These are phyloP conservation scores for Lepidium didymum DNA, from an alignment of 345 rosid species.

Conservation along the genomic window DNA sequence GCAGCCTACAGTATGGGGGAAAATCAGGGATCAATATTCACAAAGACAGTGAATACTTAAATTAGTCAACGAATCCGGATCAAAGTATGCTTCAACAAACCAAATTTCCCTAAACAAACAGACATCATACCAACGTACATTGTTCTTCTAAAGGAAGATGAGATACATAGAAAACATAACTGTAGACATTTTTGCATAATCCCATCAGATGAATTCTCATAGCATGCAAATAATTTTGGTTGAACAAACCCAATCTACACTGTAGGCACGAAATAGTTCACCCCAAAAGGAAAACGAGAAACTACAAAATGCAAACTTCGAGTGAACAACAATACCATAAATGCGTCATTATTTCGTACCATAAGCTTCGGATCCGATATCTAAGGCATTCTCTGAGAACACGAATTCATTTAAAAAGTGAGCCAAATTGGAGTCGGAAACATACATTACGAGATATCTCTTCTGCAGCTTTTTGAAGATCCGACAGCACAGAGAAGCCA, in stretches of 20 bases:
- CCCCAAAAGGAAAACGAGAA: not conserved
- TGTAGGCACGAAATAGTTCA: not conserved
- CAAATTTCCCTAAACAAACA: too few species aligned
- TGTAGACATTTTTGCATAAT: not conserved
- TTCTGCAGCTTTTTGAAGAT: conserved; percentile 92
- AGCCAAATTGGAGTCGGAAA: not conserved
- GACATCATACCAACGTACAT: too few species aligned
- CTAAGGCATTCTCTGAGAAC: not conserved
- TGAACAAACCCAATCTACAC: not conserved
- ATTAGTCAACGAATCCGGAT: not conserved
- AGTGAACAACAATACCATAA: not conserved
- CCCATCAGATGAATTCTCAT: not conserved
- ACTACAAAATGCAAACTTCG: not conserved
- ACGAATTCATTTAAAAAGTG: not conserved
- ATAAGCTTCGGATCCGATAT: conserved; percentile 8
- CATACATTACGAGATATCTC: conserved; percentile 91
- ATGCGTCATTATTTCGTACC: not conserved
- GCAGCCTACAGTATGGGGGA: conserved; percentile 52
- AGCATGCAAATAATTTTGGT: not conserved
- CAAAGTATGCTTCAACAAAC: not conserved
- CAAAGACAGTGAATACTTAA: not conserved
- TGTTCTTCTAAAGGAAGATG: too few species aligned
- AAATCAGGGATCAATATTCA: not conserved
- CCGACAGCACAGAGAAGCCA: conserved; percentile 69
- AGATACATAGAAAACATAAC: too few species aligned